These are phyloP conservation scores for Stemphylium lycopersici DNA, from an alignment of 2,329 filamentous ascomycete species.

Conservation along the genomic window DNA sequence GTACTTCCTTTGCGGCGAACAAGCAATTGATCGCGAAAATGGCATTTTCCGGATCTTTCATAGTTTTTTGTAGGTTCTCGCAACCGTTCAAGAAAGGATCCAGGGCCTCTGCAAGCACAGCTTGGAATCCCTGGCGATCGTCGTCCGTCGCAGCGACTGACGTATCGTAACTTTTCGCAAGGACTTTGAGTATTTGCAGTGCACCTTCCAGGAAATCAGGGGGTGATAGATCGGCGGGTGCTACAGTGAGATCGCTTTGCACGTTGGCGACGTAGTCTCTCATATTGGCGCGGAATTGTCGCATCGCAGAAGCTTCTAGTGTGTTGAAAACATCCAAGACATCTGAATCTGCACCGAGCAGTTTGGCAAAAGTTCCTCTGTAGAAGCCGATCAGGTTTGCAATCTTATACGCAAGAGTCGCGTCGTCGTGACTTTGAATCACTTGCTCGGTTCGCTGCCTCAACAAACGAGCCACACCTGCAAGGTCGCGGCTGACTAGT, in stretches of 20 bases:
- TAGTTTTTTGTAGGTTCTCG: conserved; percentile 67
- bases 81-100: conserved; percentile 85
- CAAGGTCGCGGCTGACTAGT: conserved; percentile 84
- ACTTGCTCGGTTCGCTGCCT: conserved; percentile 89
- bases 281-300: conserved; percentile 81
- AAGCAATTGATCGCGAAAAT: conserved; percentile 79
- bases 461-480: conserved; percentile 81
- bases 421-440: conserved; percentile 89
- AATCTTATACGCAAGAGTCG: conserved; percentile 85
- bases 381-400: conserved; percentile 92
- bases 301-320: conserved; percentile 77
- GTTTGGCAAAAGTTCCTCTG: conserved; percentile 78
- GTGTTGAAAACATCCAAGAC: conserved; percentile 71
- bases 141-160: conserved; percentile 67
- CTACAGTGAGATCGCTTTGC: conserved; percentile 72
- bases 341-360: conserved; percentile 72
- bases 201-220: conserved; percentile 83
- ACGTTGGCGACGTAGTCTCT: conserved; percentile 78
- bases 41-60: conserved; percentile 65
- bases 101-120: conserved; percentile 77
- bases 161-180: conserved; percentile 87
- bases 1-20: conserved; percentile 61
- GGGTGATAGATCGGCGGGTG: conserved; percentile 74
- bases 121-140: conserved; percentile 72
- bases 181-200: conserved; percentile 74